Evolutionary conservation across 441 rosid species (phyloP).

Genomic region (Theobroma grandiflorum): DNA sequence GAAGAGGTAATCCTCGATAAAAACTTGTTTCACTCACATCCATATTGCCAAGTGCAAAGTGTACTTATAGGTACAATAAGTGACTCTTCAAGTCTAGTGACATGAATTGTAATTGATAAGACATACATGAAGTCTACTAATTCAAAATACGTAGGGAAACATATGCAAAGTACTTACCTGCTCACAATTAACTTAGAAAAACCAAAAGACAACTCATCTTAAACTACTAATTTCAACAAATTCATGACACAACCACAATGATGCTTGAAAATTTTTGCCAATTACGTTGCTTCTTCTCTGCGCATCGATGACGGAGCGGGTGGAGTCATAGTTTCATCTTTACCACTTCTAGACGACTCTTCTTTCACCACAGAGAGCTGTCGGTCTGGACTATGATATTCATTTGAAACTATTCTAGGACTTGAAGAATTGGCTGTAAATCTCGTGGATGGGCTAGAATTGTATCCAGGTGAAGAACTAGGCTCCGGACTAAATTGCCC

Average conservation of each 20-base stretch:
- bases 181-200: too few relatives aligned
- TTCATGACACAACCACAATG: slow-evolving; percentile 11
- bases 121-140: too few relatives aligned
- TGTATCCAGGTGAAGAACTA: slow-evolving; percentile 41
- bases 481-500: slow-evolving; percentile 41
- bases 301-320: slow-evolving; percentile 65
- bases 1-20: too few relatives aligned
- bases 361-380: slow-evolving; percentile 54
- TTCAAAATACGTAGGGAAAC: too few relatives aligned
- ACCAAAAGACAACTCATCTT: too few relatives aligned
- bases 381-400: slow-evolving; percentile 45
- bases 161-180: too few relatives aligned
- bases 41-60: too few relatives aligned
- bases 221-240: slow-evolving; percentile 20
- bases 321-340: slow-evolving; percentile 65
- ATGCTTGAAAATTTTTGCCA: slow-evolving; percentile 4
- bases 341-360: slow-evolving; percentile 40
- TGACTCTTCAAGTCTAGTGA: too few relatives aligned
- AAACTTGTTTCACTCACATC: too few relatives aligned
- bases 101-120: too few relatives aligned
- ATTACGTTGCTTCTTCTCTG: slow-evolving; percentile 53
- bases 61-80: too few relatives aligned
- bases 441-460: slow-evolving; percentile 40
- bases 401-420: slow-evolving; percentile 54
- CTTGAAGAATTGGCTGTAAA: slow-evolving; percentile 49